A percentile compares a stretch with the other conserved stretches of the same genome.
Evolutionary conservation across 495 filamentous ascomycete species (phyloP).

Genomic region (Patellaria atrata): DNA sequence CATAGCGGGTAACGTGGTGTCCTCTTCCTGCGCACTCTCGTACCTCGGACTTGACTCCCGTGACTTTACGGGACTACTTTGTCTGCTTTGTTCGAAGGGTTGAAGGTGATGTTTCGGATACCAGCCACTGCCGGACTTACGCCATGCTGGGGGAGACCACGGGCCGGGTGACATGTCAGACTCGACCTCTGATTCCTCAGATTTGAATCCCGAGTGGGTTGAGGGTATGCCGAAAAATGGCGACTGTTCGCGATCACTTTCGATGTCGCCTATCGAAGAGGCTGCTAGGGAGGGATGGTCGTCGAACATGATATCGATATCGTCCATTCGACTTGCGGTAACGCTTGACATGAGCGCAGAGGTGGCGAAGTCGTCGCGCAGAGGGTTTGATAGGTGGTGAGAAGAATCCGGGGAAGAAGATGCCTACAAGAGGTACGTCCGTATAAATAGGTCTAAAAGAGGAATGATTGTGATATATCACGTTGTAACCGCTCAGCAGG

Average conservation of each 20-base stretch:
- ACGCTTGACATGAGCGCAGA: too few species aligned
- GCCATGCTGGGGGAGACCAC: conserved; percentile 49
- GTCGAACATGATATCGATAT: too few species aligned
- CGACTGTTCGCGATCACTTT: conserved; percentile 1
- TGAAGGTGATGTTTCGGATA: conserved; percentile 40
- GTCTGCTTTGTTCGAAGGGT: conserved; percentile 16
- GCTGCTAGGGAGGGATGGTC: conserved; percentile 6
- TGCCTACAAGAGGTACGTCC: too few species aligned
- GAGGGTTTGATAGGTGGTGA: too few species aligned
- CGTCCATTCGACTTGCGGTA: too few species aligned
- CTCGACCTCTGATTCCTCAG: conserved; percentile 23
- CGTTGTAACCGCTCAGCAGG: too few species aligned
- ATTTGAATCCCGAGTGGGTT: conserved; percentile 2
- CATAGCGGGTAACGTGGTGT: conserved; percentile 42
- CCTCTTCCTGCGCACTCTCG: conserved; percentile 40
- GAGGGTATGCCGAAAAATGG: conserved; percentile 1
- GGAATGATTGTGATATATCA: too few species aligned
- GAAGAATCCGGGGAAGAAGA: too few species aligned
- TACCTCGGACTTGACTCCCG: conserved; percentile 41
- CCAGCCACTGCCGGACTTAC: conserved; percentile 44
- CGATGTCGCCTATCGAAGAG: conserved; percentile 4
- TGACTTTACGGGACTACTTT: conserved; percentile 35
- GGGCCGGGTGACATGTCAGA: conserved; percentile 27
- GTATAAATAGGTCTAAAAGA: too few species aligned
- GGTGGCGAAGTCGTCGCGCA: too few species aligned